These are phyloP conservation scores for Skeletonema tropicum DNA, from an alignment of 108 stramenopile genomes.

Conservation along the genomic window DNA sequence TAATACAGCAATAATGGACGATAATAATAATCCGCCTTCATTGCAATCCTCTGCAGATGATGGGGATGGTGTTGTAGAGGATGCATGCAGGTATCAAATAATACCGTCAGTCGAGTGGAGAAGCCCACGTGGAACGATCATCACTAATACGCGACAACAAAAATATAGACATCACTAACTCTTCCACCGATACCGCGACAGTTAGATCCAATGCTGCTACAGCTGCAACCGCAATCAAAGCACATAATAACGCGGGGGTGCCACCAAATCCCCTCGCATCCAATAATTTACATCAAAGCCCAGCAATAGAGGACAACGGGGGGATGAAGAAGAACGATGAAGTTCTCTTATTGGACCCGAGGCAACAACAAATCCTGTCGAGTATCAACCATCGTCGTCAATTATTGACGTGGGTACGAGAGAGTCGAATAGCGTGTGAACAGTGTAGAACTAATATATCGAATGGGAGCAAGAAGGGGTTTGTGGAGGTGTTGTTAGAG, in stretches of 20 bases:
- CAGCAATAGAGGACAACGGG: not conserved
- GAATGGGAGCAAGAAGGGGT: constrained; percentile 1
- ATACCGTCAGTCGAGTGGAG: not conserved
- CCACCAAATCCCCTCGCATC: not conserved
- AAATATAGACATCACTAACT: no score
- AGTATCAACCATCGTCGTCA: constrained; percentile 28
- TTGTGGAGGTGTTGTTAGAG: constrained; percentile 12
- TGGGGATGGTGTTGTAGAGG: not conserved
- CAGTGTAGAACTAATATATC: not conserved
- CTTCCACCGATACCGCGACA: not conserved
- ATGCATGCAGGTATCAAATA: not conserved
- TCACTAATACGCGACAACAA: no score
- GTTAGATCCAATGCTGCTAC: not conserved
- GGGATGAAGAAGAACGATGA: not conserved
- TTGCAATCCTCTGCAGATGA: not conserved
- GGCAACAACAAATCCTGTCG: constrained; percentile 12
- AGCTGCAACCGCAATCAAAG: not conserved
- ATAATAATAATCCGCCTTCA: not conserved
- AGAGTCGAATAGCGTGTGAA: constrained; percentile 16
- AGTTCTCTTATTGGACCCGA: not conserved
- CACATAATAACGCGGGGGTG: not conserved
- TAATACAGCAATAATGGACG: not conserved
- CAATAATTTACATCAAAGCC: not conserved
- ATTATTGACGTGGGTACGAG: constrained; percentile 19
- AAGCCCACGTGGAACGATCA: constrained; percentile 1